These are phyloP conservation scores for Aspergillus indologenus DNA, from an alignment of 495 filamentous ascomycete species.

Conservation along the genomic window DNA sequence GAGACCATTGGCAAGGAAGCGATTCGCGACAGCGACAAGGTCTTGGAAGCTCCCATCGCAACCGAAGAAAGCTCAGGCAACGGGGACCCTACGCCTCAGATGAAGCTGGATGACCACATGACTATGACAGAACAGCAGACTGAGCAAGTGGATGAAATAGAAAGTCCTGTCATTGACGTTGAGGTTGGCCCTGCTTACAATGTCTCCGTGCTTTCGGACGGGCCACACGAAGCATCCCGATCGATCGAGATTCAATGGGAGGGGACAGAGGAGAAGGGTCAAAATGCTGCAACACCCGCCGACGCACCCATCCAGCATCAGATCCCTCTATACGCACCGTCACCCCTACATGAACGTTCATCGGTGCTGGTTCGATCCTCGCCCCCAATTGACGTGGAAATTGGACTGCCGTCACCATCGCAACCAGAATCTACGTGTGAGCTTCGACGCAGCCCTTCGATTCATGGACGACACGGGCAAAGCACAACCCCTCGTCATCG, in stretches of 20 bases:
- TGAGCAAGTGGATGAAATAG: constrained; percentile 8
- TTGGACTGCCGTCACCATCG: neutral
- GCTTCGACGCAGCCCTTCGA: constrained; percentile 37
- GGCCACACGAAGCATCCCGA: neutral
- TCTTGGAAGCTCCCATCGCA: constrained; percentile 47
- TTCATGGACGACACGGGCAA: constrained; percentile 35
- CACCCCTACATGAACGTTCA: constrained; percentile 44
- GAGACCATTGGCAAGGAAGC: constrained; percentile 39
- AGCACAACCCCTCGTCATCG: constrained; percentile 15
- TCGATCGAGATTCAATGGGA: constrained; percentile 9
- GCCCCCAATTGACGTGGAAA: constrained; percentile 31
- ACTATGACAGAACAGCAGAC: constrained; percentile 12
- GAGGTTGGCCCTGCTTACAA: constrained; percentile 10
- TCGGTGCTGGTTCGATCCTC: constrained; percentile 54
- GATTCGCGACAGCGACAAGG: constrained; percentile 49
- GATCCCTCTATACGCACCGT: constrained; percentile 19
- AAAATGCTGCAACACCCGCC: constrained; percentile 7
- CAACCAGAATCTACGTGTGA: constrained; percentile 24
- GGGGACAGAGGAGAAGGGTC: neutral
- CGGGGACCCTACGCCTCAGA: constrained; percentile 9
- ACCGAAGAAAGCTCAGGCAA: constrained; percentile 21
- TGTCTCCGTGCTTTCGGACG: constrained; percentile 15
- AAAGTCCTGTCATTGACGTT: constrained; percentile 8
- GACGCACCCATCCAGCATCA: constrained; percentile 11
- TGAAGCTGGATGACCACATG: constrained; percentile 8